These are phyloP conservation scores for Dactylellina sp. DNA, from an alignment of 2,329 filamentous ascomycete species.

Conservation along the genomic window DNA sequence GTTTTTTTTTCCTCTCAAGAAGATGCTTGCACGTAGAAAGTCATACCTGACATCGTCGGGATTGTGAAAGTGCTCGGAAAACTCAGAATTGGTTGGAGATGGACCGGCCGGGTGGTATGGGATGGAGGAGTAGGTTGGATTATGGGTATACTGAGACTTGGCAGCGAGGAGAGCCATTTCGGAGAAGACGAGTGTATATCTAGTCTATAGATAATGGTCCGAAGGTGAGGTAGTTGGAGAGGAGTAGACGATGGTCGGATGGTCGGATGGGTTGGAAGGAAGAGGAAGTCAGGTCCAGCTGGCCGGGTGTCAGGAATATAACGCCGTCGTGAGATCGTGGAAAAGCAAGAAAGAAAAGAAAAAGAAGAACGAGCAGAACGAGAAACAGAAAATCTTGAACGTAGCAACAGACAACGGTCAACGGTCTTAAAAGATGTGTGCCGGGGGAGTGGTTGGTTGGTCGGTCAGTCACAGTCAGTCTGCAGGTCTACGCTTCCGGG, in stretches of 20 bases:
- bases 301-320: neutral
- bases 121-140: constrained; percentile 58
- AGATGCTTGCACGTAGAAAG: neutral
- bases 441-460: neutral
- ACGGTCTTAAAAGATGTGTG: too few species aligned
- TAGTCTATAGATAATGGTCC: constrained; percentile 25
- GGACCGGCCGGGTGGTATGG: constrained; percentile 59
- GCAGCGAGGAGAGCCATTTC: constrained; percentile 60
- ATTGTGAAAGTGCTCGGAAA: constrained; percentile 59
- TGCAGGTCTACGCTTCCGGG: constrained; percentile 33
- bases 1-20: constrained; percentile 1
- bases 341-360: constrained; percentile 4
- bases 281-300: constrained; percentile 19
- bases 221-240: constrained; percentile 3
- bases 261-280: neutral
- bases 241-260: constrained; percentile 3
- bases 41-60: constrained; percentile 60
- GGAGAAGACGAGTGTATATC: constrained; percentile 7
- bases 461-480: too few species aligned
- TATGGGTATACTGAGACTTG: constrained; percentile 60
- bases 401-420: neutral
- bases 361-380: constrained; percentile 1
- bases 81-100: constrained; percentile 61
- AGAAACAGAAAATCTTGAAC: too few species aligned
- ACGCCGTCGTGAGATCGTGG: constrained; percentile 2